A percentile compares a stretch with the other conserved stretches of the same genome.
phyloP scores from a whole-genome alignment of 202 grass and related monocot species.

The Saccharum hybrid region DNA sequence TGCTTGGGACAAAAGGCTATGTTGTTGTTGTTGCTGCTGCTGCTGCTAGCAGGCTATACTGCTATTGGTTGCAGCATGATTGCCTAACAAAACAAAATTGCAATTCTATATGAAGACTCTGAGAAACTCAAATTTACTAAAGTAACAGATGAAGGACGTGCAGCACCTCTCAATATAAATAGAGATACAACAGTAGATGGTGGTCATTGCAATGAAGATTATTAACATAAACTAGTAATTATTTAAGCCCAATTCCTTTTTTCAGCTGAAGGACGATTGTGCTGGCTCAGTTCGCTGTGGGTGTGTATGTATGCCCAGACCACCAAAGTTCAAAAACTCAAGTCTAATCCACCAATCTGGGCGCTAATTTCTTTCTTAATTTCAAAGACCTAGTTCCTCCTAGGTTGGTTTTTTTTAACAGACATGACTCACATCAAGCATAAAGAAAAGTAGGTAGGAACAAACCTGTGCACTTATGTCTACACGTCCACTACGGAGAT shows the following conservation, averaged over 20 bases:
- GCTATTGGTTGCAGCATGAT: not conserved
- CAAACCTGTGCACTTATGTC: slow-evolving; percentile 85
- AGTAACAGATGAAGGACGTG: not conserved
- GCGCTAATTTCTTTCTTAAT: not conserved
- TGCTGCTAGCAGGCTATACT: not conserved
- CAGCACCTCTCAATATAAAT: not conserved
- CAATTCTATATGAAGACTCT: not conserved
- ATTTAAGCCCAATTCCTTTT: not conserved
- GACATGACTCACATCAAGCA: not conserved
- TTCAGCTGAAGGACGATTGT: not conserved
- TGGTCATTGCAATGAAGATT: not conserved
- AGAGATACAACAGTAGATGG: not conserved
- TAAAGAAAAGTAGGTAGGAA: not conserved
- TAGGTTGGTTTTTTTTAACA: slow-evolving; percentile 3
- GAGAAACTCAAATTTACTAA: not conserved
- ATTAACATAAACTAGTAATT: not conserved
- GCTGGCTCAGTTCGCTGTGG: not conserved
- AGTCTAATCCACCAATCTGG: not conserved
- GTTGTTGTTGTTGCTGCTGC: too few relatives aligned
- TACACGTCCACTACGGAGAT: slow-evolving; percentile 71
- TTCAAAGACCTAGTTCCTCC: not conserved
- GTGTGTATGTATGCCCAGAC: not conserved
- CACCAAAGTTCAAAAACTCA: not conserved
- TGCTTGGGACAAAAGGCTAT: too few relatives aligned
- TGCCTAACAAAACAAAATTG: slow-evolving; percentile 1